Percentiles rank a stretch among this genome's conserved stretches.
Conservation (phyloP, 164 flowering plant genomes). For the Nymphaea thermarum region DNA sequence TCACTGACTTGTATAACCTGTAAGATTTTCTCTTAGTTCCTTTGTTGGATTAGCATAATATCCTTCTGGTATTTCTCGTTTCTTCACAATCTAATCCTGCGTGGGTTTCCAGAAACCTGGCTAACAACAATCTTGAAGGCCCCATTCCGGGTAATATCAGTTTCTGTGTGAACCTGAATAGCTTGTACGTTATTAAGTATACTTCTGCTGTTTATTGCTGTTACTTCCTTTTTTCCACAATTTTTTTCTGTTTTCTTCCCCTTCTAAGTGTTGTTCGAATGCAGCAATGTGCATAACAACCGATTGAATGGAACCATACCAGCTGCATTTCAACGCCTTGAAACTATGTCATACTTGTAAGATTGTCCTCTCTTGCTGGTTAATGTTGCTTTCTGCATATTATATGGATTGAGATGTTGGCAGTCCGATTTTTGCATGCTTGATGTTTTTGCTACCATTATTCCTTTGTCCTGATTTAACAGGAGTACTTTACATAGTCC, state of each 20-base stretch:
- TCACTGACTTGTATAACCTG: conserved; percentile 87
- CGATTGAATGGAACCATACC: conserved; percentile 78
- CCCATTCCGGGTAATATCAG: conserved; percentile 82
- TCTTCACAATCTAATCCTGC: too few relatives aligned
- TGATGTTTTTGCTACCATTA: too few relatives aligned
- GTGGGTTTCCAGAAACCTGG: conserved; percentile 56
- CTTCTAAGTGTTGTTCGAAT: neutral
- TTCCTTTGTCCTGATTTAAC: too few relatives aligned
- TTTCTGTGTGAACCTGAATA: conserved; percentile 83
- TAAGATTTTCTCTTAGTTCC: conserved; percentile 18
- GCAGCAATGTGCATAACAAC: conserved; percentile 72
- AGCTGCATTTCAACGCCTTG: conserved; percentile 47
- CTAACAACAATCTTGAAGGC: conserved; percentile 83
- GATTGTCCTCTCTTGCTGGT: conserved; percentile 10
- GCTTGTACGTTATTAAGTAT: conserved; percentile 45
- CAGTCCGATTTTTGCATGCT: too few relatives aligned
- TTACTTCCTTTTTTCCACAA: neutral
- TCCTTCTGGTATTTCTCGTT: too few relatives aligned
- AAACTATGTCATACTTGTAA: conserved; percentile 80
- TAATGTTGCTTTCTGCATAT: neutral
- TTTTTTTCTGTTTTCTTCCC: neutral
- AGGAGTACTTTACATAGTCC: too few relatives aligned
- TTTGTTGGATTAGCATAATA: too few relatives aligned
- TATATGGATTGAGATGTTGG: too few relatives aligned
- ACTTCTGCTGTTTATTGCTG: neutral